A percentile compares a stretch with the other conserved stretches of the same genome.
These are phyloP conservation scores for Exophiala lecanii-corni DNA, from an alignment of 2,329 filamentous ascomycete genomes.

Conservation along the genomic window DNA sequence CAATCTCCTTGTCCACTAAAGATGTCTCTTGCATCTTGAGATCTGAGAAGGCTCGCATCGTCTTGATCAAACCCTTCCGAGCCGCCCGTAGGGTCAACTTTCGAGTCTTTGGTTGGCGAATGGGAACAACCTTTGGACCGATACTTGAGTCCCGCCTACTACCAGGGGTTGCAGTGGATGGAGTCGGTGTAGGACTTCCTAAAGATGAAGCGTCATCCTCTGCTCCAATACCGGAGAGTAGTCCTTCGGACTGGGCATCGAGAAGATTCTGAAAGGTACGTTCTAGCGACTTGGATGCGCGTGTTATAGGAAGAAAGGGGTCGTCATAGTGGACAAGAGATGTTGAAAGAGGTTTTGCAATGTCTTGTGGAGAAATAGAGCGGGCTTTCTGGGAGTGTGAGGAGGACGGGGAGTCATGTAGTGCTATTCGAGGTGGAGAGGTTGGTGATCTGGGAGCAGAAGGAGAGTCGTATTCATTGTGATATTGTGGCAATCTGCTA, in stretches of 20 bases:
- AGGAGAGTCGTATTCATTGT: slow-evolving; percentile 6
- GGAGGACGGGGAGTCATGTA: slow-evolving; percentile 13
- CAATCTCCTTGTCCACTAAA: slow-evolving; percentile 43
- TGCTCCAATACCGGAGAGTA: slow-evolving; percentile 46
- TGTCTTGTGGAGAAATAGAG: slow-evolving; percentile 3
- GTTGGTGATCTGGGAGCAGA: slow-evolving; percentile 4
- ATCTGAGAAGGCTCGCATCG: slow-evolving; percentile 52
- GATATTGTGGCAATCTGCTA: slow-evolving; percentile 13
- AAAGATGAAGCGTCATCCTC: slow-evolving; percentile 44
- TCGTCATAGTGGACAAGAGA: slow-evolving; percentile 29
- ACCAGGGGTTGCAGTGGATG: slow-evolving; percentile 26
- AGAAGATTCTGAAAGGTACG: slow-evolving; percentile 55
- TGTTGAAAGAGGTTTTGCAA: slow-evolving; percentile 12
- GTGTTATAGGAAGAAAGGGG: slow-evolving; percentile 47
- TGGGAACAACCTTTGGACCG: slow-evolving; percentile 34
- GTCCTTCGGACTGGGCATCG: slow-evolving; percentile 57
- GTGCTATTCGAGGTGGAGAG: slow-evolving; percentile 13
- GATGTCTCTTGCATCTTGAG: slow-evolving; percentile 55
- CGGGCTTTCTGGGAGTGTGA: slow-evolving; percentile 1
- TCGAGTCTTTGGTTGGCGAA: slow-evolving; percentile 37
- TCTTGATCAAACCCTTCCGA: slow-evolving; percentile 52
- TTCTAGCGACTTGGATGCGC: slow-evolving; percentile 52
- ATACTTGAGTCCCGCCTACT: slow-evolving; percentile 25
- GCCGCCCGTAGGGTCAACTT: slow-evolving; percentile 51
- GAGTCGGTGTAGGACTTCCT: slow-evolving; percentile 44